Percentiles rank a stretch among this genome's conserved stretches.
Conservation (phyloP, 169 alveolate genomes). For the Plasmodium coatneyi region DNA sequence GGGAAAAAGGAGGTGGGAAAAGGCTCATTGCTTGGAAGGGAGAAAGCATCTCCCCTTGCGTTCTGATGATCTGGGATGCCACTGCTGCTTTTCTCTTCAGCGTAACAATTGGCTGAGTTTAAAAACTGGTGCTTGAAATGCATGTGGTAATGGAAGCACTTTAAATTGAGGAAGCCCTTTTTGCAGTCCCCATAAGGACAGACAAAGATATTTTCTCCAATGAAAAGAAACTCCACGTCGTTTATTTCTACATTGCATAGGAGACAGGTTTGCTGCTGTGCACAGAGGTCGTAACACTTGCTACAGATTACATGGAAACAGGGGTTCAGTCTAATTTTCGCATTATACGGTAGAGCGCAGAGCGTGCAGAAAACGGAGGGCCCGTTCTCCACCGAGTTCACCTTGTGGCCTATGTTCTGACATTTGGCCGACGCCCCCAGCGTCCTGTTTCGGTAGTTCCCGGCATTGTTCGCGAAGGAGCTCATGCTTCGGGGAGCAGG, state of each 20-base stretch:
- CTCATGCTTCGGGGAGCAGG: background rate
- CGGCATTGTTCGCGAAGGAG: constrained; percentile 17
- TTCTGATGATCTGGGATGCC: background rate
- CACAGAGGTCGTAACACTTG: constrained; percentile 24
- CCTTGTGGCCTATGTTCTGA: constrained; percentile 27
- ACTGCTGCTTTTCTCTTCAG: background rate
- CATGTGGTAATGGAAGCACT: constrained; percentile 38
- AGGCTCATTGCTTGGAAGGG: background rate
- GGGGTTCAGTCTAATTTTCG: constrained; percentile 46
- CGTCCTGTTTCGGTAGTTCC: constrained; percentile 28
- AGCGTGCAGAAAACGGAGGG: constrained; percentile 20
- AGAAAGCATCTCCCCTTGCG: background rate
- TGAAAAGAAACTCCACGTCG: constrained; percentile 30
- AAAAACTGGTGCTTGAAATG: constrained; percentile 51
- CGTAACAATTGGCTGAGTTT: background rate
- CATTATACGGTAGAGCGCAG: constrained; percentile 27
- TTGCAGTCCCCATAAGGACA: constrained; percentile 59
- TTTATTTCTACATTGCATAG: constrained; percentile 28
- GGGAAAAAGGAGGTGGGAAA: background rate
- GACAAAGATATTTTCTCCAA: constrained; percentile 22
- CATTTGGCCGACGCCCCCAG: constrained; percentile 8
- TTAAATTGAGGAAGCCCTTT: constrained; percentile 33
- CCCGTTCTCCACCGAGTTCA: background rate
- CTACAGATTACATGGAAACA: constrained; percentile 39
- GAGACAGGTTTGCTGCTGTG: constrained; percentile 24